Conservation (phyloP, 2,329 filamentous ascomycete species). For the Aspergillus sergii region DNA sequence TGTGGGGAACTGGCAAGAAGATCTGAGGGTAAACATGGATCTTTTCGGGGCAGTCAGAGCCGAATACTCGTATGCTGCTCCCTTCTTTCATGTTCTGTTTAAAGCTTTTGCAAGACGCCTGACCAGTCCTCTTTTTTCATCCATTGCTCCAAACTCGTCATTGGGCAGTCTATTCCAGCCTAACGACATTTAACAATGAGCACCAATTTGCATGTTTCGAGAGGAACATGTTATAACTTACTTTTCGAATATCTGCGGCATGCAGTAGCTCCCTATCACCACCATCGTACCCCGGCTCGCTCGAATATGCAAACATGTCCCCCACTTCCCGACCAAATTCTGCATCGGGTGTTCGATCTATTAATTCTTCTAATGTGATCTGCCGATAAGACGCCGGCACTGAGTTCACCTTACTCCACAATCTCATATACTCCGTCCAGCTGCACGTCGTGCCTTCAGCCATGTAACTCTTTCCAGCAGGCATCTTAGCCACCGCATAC, state of each 20-base stretch:
- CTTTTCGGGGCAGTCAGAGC: background rate
- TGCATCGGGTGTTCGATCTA: slow-evolving; percentile 39
- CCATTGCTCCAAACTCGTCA: slow-evolving; percentile 32
- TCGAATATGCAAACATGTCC: slow-evolving; percentile 53
- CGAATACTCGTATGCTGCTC: background rate
- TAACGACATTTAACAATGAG: slow-evolving; percentile 15
- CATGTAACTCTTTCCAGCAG: slow-evolving; percentile 53
- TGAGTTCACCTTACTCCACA: slow-evolving; percentile 46
- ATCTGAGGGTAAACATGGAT: background rate
- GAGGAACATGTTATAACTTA: slow-evolving; percentile 26
- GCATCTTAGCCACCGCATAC: slow-evolving; percentile 55
- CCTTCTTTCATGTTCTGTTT: background rate
- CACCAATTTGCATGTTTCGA: background rate
- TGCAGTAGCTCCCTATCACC: slow-evolving; percentile 45
- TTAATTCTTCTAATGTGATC: slow-evolving; percentile 46
- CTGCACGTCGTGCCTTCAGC: slow-evolving; percentile 50
- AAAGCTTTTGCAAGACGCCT: slow-evolving; percentile 2
- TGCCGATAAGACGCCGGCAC: slow-evolving; percentile 43
- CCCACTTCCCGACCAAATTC: slow-evolving; percentile 50
- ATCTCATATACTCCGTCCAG: slow-evolving; percentile 50
- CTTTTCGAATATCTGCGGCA: slow-evolving; percentile 49
- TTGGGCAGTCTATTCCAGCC: slow-evolving; percentile 47
- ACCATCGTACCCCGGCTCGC: slow-evolving; percentile 54
- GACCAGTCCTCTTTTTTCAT: slow-evolving; percentile 34
- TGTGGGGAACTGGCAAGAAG: background rate